Evolutionary conservation across 2,329 filamentous ascomycete species (phyloP).

Genomic region (Aspergillus fijiensis): DNA sequence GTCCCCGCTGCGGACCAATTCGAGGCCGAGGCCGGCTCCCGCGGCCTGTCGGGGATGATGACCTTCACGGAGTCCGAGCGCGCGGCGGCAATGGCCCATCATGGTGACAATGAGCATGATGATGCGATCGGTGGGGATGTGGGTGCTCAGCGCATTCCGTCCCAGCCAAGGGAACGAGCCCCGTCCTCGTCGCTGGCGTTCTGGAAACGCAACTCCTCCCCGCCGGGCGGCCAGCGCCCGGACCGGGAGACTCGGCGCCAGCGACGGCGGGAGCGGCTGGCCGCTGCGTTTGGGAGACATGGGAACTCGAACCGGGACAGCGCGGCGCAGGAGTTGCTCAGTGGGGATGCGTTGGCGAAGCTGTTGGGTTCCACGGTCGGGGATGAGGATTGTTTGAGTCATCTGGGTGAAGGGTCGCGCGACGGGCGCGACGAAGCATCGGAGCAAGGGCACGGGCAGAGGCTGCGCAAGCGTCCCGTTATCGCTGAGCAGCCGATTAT

Average conservation of each 20-base stretch:
- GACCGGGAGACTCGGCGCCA: conserved; percentile 25
- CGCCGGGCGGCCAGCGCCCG: not conserved
- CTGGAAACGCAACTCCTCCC: conserved; percentile 3
- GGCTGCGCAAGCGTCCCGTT: conserved; percentile 28
- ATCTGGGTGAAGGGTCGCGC: conserved; percentile 32
- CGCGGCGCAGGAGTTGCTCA: conserved; percentile 44
- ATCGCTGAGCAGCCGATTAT: conserved; percentile 23
- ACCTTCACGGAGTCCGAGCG: not conserved
- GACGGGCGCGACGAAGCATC: too few species aligned
- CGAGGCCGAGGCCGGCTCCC: not conserved
- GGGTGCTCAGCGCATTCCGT: conserved; percentile 6
- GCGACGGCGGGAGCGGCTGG: conserved; percentile 24
- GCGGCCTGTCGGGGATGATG: not conserved
- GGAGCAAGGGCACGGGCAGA: conserved; percentile 23
- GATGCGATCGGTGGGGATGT: conserved; percentile 14
- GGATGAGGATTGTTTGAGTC: conserved; percentile 50
- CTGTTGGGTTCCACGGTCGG: conserved; percentile 65
- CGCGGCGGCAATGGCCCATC: not conserved
- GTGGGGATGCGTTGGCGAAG: conserved; percentile 62
- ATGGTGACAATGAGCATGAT: conserved; percentile 16
- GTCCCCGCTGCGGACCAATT: conserved; percentile 18
- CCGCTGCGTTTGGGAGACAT: conserved; percentile 31
- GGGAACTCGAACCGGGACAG: conserved; percentile 42
- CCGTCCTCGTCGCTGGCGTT: not conserved
- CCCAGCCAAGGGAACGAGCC: not conserved